Base-by-base conservation (phyloP, 2,329 filamentous ascomycete species). In the Fusarium buharicum region DNA sequence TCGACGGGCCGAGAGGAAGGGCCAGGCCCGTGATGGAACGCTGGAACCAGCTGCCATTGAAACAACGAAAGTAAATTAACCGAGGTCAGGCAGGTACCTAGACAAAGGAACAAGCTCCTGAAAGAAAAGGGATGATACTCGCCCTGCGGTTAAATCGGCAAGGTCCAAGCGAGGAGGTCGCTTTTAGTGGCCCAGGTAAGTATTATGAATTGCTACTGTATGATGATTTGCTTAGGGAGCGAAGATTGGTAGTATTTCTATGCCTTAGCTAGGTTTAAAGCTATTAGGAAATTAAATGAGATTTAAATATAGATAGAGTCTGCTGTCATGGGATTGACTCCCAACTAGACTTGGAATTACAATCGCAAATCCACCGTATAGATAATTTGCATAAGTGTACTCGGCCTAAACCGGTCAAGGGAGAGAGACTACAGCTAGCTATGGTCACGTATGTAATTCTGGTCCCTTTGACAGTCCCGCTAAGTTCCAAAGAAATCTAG, bases 111-210 rank as follows among this genome's bases (percentile, higher is more conserved):
- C 38, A 18, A 36, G 13, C 55, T 45, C 45, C 45, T 58, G 33
- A 59, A 14, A 12, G 16, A 43, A 41, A 20, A 41, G 41, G 55
- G 43, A 59, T 48, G 54, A 59, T 33, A 31, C 37, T 47, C 27
- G 30, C 27, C 34, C 40, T 49, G 49, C 56, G 56, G 56, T 54
- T 60, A 59, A 43, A 30, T 48, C 55, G 56, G 56, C 56, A 59
- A 43, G 47, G 56, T 11, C 27, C 9, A 11, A 10, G 27, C 27
- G 27, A 12, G 27, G 8, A 13, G 6, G 22, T 24, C 22, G 22
- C 8, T 6, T 24, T 24, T 24, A n/a, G n/a, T n/a, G n/a, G n/a
- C n/a, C 8, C 7, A 7, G 6, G 8, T 7, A 24, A 24, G 22
- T 24, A 8, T 8, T 24, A 24, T 24, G 6, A 22, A 22, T 6